These are phyloP conservation scores for Medicago ruthenica DNA, from an alignment of 306 rosid species.

Conservation along the genomic window DNA sequence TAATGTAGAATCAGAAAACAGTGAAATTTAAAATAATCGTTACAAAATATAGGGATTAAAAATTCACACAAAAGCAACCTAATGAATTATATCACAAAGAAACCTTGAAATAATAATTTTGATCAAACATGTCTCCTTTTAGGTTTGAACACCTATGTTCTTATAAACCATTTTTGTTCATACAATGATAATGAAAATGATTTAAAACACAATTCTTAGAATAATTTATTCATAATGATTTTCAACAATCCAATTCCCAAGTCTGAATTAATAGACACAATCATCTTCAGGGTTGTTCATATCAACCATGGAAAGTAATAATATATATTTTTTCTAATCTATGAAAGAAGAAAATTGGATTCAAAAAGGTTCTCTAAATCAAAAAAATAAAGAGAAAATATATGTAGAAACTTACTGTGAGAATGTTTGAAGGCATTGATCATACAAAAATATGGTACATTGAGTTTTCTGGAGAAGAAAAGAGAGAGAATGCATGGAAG, in stretches of 20 bases:
- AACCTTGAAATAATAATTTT: background rate
- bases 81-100: background rate
- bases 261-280: background rate
- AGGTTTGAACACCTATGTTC: background rate
- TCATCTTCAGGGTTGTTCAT: background rate
- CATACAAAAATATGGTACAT: conserved; percentile 14
- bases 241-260: background rate
- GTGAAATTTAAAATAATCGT: background rate
- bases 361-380: background rate
- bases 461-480: conserved; percentile 18
- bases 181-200: conserved; percentile 23
- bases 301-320: background rate
- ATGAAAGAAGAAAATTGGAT: conserved; percentile 1
- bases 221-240: conserved; percentile 17
- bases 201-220: background rate
- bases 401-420: conserved; percentile 32
- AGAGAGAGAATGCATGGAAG: conserved; percentile 19
- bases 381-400: background rate
- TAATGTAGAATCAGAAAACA: background rate
- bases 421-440: conserved; percentile 9
- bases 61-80: conserved; percentile 4
- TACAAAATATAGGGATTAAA: background rate
- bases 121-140: too few relatives aligned
- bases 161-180: background rate
- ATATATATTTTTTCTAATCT: background rate